These are phyloP conservation scores for Boletellus ananiceps DNA, from an alignment of 768 basidiomycete genomes.

Conservation along the genomic window DNA sequence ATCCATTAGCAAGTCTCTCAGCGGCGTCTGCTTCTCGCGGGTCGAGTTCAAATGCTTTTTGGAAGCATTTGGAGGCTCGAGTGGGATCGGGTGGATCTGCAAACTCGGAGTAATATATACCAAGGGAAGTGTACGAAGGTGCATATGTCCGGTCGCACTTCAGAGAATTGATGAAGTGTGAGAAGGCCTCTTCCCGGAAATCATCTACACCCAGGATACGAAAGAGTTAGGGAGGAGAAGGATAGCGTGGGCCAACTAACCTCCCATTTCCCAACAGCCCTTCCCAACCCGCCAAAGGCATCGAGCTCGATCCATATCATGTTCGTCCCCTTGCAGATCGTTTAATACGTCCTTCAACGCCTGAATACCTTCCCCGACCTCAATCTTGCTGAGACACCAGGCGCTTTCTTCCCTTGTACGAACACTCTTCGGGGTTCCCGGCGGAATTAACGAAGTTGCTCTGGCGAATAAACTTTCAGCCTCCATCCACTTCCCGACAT, in stretches of 20 bases:
- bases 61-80: conserved; percentile 92
- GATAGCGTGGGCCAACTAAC: conserved; percentile 38
- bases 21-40: conserved; percentile 85
- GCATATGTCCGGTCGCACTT: conserved; percentile 75
- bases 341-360: conserved; percentile 47
- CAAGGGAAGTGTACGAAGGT: conserved; percentile 90
- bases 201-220: conserved; percentile 33
- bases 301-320: conserved; percentile 61
- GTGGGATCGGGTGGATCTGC: conserved; percentile 70
- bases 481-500: conserved; percentile 60
- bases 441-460: conserved; percentile 46
- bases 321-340: conserved; percentile 40
- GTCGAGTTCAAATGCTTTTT: conserved; percentile 97
- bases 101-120: conserved; percentile 78
- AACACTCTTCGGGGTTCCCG: conserved; percentile 43
- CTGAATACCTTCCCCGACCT: conserved; percentile 44
- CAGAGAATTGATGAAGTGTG: conserved; percentile 73
- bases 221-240: background rate
- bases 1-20: conserved; percentile 75
- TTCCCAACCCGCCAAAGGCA: conserved; percentile 84
- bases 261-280: conserved; percentile 66
- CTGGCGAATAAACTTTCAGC: conserved; percentile 59
- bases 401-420: conserved; percentile 78
- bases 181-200: conserved; percentile 63
- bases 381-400: conserved; percentile 67